phyloP scores from a whole-genome alignment of 2,329 filamentous ascomycete species.

The Phialophora expanda region DNA sequence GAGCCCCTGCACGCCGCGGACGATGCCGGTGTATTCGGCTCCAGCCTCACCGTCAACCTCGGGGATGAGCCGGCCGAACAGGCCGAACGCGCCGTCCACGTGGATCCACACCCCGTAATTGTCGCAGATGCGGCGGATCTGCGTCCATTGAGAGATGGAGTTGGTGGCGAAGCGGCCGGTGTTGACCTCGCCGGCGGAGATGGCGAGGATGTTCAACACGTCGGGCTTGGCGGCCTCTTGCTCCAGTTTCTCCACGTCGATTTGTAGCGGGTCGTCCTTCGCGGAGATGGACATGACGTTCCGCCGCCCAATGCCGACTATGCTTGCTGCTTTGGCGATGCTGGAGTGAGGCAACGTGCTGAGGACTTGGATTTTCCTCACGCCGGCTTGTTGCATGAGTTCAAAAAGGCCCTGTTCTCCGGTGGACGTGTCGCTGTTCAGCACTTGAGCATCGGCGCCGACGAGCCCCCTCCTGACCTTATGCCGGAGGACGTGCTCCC shows the following conservation, averaged over 20 bases:
- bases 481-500: conserved; percentile 62
- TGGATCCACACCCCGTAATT: conserved; percentile 82
- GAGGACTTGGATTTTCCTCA: conserved; percentile 74
- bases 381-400: conserved; percentile 55
- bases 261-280: conserved; percentile 65
- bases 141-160: conserved; percentile 58
- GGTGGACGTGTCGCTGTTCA: conserved; percentile 52
- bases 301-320: conserved; percentile 76
- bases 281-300: conserved; percentile 67
- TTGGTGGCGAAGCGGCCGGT: conserved; percentile 77
- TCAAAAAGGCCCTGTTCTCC: conserved; percentile 69
- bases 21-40: conserved; percentile 62
- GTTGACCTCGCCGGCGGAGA: conserved; percentile 91
- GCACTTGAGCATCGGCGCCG: conserved; percentile 2
- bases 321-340: conserved; percentile 78
- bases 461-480: conserved; percentile 45
- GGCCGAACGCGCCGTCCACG: conserved; percentile 87
- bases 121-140: conserved; percentile 72
- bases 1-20: conserved; percentile 63
- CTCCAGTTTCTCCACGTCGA: conserved; percentile 72
- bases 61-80: conserved; percentile 72
- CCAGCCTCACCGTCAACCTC: conserved; percentile 50
- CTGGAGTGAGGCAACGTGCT: conserved; percentile 85
- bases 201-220: conserved; percentile 73
- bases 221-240: conserved; percentile 58